Evolutionary conservation across 768 basidiomycete genomes (phyloP).

Genomic region (Tulasnella sp.): DNA sequence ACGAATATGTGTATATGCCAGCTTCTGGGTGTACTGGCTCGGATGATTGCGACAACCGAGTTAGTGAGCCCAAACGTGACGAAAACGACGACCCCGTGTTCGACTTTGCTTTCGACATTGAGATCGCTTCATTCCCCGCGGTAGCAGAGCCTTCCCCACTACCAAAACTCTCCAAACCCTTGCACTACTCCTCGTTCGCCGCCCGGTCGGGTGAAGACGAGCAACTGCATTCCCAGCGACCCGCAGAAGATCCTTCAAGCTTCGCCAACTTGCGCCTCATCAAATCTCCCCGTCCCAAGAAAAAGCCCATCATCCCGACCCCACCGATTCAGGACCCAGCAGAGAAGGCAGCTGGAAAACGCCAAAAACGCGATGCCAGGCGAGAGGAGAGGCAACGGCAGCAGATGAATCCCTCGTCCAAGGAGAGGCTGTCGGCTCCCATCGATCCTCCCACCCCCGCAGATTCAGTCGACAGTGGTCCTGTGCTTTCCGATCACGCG

Average conservation of each 20-base stretch:
- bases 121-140: slow-evolving; percentile 60
- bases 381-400: slow-evolving; percentile 3
- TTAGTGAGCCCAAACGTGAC: neutral
- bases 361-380: slow-evolving; percentile 8
- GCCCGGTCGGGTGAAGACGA: neutral
- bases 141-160: slow-evolving; percentile 23
- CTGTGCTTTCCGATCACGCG: neutral
- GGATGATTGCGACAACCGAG: neutral
- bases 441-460: neutral
- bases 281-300: neutral
- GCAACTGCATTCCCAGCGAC: neutral
- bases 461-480: neutral
- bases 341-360: slow-evolving; percentile 9
- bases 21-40: neutral
- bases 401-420: neutral
- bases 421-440: neutral
- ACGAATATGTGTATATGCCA: neutral
- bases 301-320: slow-evolving; percentile 9
- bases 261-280: neutral
- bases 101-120: slow-evolving; percentile 39
- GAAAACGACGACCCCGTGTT: slow-evolving; percentile 7
- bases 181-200: slow-evolving; percentile 1
- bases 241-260: neutral
- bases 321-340: slow-evolving; percentile 6
- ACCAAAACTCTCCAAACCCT: slow-evolving; percentile 24